phyloP scores from a whole-genome alignment of 352 stramenopile genomes.

The Aphanomyces stellatus region DNA sequence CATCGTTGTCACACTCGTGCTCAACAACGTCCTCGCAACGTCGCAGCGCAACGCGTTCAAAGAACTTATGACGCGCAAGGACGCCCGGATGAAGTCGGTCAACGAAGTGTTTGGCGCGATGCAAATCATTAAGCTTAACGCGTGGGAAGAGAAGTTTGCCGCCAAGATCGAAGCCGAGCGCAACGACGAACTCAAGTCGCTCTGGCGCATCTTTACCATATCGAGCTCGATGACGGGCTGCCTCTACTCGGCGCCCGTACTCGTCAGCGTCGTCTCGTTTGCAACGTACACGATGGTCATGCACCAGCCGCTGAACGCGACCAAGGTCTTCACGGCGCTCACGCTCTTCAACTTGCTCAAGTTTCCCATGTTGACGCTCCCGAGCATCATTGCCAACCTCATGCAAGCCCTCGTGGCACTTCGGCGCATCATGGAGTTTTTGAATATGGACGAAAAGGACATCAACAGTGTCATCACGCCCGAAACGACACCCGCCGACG shows the following conservation, averaged over 20 bases:
- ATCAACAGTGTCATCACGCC: conserved; percentile 29
- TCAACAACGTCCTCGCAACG: conserved; percentile 43
- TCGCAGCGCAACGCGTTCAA: conserved; percentile 40
- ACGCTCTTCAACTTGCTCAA: conserved; percentile 94
- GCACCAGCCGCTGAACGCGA: conserved; percentile 17
- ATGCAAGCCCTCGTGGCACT: conserved; percentile 78
- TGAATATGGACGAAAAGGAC: conserved; percentile 72
- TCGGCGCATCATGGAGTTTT: conserved; percentile 76
- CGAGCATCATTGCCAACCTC: conserved; percentile 65
- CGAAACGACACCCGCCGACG: neutral
- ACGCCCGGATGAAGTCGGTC: conserved; percentile 82
- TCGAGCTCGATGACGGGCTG: too few species aligned
- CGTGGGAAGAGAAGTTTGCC: conserved; percentile 79
- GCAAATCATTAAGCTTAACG: conserved; percentile 94
- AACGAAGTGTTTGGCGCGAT: conserved; percentile 88
- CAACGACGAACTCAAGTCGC: conserved; percentile 31
- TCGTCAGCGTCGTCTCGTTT: conserved; percentile 21
- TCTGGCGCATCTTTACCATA: conserved; percentile 47
- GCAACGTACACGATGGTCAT: conserved; percentile 18
- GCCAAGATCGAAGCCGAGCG: conserved; percentile 10
- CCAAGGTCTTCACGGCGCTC: conserved; percentile 25
- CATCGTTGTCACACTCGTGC: conserved; percentile 25
- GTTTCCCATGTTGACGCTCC: conserved; percentile 47
- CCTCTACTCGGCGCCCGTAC: conserved; percentile 14
- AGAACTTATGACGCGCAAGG: conserved; percentile 72